Evolutionary conservation across 352 stramenopile genomes (phyloP), one percentile per base, ranked within the genome.

Genomic region (Globisporangium spiculum): DNA sequence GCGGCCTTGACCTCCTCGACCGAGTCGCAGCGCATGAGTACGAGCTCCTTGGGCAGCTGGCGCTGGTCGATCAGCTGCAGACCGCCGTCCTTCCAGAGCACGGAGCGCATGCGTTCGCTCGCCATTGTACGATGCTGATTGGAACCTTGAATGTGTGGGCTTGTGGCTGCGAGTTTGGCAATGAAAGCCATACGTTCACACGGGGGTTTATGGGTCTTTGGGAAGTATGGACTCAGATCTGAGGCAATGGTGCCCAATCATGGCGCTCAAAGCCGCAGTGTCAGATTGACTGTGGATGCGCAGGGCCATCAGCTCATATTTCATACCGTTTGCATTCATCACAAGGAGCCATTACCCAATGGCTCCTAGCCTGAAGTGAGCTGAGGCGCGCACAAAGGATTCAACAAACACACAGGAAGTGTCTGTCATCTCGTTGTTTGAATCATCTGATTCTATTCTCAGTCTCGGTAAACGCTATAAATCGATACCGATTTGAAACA

Each of bases 11-110:
- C 84, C 46, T 77, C 76, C 50, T 79, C 76, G 38, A 93, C 84
- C 22, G 78, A 82, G 63, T 89, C 80, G 63, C 84, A 93, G 54
- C 78, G 83, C 70, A 90, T 79, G 9, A 93, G 70, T 58, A 89
- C 76, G 36, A 93, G 70, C 74, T 90, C 74, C 34, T 66, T 80
- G 10, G 85, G 85, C 48, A 93, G 72, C 71, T 87, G 77, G 63
- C 81, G 85, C 81, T 93, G 85, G 74, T 93, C 85, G 62, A 93
- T 91, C 48, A 93, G 77, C 73, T 93, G 85, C 73, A 93, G 71
- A 0, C 72, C 81, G 44, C 68, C 72, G 59, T 88, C 71, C 27
- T 77, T 81, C 85, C 85, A 93, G 34, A 88, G 73, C 72, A 93
- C 85, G 6, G 81, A 90, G 32, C 83, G 85, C 80, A 84, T 86